Evolutionary conservation across 2,329 filamentous ascomycete genomes (phyloP).

Genomic region (Cladosporium sp.): DNA sequence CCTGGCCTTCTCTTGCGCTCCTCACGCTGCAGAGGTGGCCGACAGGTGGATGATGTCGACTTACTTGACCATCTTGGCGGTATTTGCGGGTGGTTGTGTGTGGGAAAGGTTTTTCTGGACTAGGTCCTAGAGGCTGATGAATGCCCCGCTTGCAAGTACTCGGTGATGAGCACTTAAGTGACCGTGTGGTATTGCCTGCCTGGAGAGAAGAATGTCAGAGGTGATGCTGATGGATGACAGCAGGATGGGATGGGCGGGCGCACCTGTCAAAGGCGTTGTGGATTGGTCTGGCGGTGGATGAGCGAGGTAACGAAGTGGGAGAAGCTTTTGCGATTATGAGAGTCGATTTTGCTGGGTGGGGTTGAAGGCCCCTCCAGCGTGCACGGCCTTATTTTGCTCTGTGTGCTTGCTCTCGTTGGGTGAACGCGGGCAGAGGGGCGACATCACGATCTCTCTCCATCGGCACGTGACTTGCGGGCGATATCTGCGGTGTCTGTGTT

Average conservation of each 20-base stretch:
- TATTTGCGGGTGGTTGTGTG: slow-evolving; percentile 48
- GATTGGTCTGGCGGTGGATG: slow-evolving; percentile 23
- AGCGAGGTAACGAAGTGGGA: slow-evolving; percentile 19
- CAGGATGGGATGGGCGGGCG: slow-evolving; percentile 11
- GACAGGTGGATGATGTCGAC: slow-evolving; percentile 45
- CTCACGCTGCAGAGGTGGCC: neutral
- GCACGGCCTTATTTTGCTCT: too few species aligned
- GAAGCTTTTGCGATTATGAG: slow-evolving; percentile 11
- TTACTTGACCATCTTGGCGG: slow-evolving; percentile 99
- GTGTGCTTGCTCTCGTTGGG: neutral
- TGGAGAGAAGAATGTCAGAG: slow-evolving; percentile 42
- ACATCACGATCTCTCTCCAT: neutral
- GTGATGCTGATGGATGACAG: slow-evolving; percentile 26
- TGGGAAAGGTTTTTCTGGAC: slow-evolving; percentile 27
- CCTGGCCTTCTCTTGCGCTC: neutral
- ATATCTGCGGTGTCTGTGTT: neutral
- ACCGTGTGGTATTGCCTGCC: slow-evolving; percentile 30
- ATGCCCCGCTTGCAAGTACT: slow-evolving; percentile 31
- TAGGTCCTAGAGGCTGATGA: slow-evolving; percentile 21
- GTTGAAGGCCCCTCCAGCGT: too few species aligned
- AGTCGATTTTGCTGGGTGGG: slow-evolving; percentile 11
- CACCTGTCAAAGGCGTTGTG: slow-evolving; percentile 29
- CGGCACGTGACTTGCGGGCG: neutral
- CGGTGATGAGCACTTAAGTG: slow-evolving; percentile 24
- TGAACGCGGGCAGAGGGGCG: neutral